These are phyloP conservation scores for Venturia asperata DNA, from an alignment of 2,329 filamentous ascomycete species.

Conservation along the genomic window DNA sequence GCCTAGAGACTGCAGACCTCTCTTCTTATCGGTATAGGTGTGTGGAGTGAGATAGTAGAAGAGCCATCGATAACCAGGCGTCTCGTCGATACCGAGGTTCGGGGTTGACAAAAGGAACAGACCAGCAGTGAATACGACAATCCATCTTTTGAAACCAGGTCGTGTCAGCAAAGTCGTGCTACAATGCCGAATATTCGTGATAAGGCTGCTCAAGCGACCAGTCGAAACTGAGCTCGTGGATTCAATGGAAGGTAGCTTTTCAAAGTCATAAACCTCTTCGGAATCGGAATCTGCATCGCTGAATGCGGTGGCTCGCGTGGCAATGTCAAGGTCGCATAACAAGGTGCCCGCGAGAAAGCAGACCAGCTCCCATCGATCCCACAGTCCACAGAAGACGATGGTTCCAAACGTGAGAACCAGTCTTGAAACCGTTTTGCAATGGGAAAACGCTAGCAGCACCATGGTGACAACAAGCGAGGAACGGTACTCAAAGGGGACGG, in stretches of 20 bases:
- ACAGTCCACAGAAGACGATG: conserved; percentile 17
- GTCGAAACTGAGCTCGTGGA: not conserved
- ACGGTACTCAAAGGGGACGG: conserved; percentile 54
- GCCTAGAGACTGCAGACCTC: conserved; percentile 14
- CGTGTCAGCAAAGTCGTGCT: not conserved
- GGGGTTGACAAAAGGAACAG: conserved; percentile 39
- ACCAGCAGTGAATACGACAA: conserved; percentile 33
- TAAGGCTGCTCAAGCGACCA: not conserved
- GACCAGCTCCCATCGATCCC: conserved; percentile 20
- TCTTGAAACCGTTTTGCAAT: not conserved
- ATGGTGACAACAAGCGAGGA: conserved; percentile 54
- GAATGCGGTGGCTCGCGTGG: not conserved
- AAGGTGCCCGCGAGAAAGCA: conserved; percentile 17
- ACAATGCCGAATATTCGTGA: not conserved
- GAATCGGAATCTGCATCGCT: not conserved
- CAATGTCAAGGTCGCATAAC: conserved; percentile 15
- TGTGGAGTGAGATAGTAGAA: conserved; percentile 12
- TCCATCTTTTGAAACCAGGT: conserved; percentile 12
- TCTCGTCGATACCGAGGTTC: conserved; percentile 35
- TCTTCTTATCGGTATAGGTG: conserved; percentile 18
- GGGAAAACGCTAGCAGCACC: conserved; percentile 40
- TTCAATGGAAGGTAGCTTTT: conserved; percentile 3
- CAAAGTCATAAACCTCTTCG: not conserved
- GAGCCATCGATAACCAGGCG: conserved; percentile 32
- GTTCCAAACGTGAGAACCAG: not conserved